Evolutionary conservation across 2,329 filamentous ascomycete genomes (phyloP), one percentile per base, ranked within the genome.

Genomic region (Pseudocercospora fuligena): DNA sequence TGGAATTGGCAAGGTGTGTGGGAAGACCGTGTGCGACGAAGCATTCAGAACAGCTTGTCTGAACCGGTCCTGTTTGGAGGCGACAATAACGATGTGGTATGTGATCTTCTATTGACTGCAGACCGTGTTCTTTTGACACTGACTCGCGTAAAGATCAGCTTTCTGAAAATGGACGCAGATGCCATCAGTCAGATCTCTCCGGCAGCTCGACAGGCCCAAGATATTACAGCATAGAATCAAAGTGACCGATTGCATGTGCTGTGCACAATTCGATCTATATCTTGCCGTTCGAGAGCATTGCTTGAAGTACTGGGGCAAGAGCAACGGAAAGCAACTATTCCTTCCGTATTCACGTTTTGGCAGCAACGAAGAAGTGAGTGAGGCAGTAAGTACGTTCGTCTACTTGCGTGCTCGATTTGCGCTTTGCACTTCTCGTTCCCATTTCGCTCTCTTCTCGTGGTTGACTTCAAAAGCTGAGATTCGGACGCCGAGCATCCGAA

Each of bases 1-100:
- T 98, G 94, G 94, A 97, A 97, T 76, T 98, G 94, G 94, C 93
- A 97, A 74, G 94, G 94, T 0, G 94, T 98, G 0, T 99, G 94
- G 94, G 92, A 96, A 77, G 90, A 94, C 70, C 87, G 94, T 63
- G 94, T 97, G 0, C 90, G 88, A 78, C 92, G 90, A 78, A 91
- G 91, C 19, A 87, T 97, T 51, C 87, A 90, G 60, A 85, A 87
- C 9, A 97, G 93, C 74, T 81, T 93, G 59, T 92, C 92, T 0
- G 94, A 98, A 72, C 83, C 89, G 1, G 89, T 92, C 4, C 80
- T 98, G 25, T 98, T 89, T 80, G 92, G 93, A 5, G 84, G 85
- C 51, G 80, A 82, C 31, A 80, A 86, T 9, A 91, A 93, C 77
- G 92, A 97, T 71, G 84, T 92, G 79, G 92, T 94, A 83, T 80